Evolutionary conservation across 768 basidiomycete genomes (phyloP).

Genomic region (Austroboletus eburneus): DNA sequence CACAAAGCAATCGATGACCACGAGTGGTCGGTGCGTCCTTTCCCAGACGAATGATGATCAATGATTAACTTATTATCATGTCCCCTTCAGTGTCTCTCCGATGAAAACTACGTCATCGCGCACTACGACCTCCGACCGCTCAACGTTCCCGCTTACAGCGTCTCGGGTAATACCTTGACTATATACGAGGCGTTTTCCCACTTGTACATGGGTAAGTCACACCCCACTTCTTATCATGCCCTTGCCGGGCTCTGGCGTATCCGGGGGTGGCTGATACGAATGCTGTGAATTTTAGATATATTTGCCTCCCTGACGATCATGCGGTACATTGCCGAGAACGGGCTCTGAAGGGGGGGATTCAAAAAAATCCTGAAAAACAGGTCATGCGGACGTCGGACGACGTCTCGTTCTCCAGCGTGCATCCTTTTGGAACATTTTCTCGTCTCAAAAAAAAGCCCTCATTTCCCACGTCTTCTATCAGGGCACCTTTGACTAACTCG

Average conservation of each 20-base stretch:
- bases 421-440: no score
- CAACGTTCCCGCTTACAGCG: conserved; percentile 50
- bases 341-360: conserved; percentile 28
- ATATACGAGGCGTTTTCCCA: conserved; percentile 53
- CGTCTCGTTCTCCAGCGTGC: no score
- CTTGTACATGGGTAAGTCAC: conserved; percentile 48
- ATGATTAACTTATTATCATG: not conserved
- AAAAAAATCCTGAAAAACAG: not conserved
- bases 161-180: conserved; percentile 60
- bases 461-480: no score
- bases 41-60: conserved; percentile 2
- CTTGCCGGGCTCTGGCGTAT: not conserved
- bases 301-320: conserved; percentile 58
- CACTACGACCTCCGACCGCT: conserved; percentile 61
- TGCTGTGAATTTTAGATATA: conserved; percentile 39
- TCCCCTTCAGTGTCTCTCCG: conserved; percentile 46
- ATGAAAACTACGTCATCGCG: conserved; percentile 54
- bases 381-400: no score
- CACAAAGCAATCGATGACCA: conserved; percentile 51
- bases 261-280: conserved; percentile 3
- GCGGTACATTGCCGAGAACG: conserved; percentile 55
- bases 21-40: conserved; percentile 67
- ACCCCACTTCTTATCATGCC: no score
- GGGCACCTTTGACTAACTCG: no score
- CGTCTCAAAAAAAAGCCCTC: no score